These are phyloP conservation scores for Obelidium mucronatum DNA, from an alignment of 192 early-diverging fungal species.

Conservation along the genomic window DNA sequence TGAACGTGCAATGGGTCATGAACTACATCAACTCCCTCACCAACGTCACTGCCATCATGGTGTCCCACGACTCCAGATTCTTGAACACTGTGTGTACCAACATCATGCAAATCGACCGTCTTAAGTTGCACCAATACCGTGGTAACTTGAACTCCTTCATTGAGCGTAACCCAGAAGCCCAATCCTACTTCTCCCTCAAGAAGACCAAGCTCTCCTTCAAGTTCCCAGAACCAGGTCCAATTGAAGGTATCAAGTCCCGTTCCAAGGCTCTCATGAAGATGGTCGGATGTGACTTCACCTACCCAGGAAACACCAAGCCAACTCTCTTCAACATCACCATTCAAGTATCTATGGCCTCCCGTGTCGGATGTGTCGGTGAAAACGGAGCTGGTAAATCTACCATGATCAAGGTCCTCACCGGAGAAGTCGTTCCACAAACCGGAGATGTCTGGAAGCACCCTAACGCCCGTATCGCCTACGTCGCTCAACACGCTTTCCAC, in stretches of 20 bases:
- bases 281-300: slow-evolving; percentile 74
- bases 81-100: slow-evolving; percentile 79
- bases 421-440: slow-evolving; percentile 71
- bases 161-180: slow-evolving; percentile 75
- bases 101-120: slow-evolving; percentile 86
- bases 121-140: slow-evolving; percentile 77
- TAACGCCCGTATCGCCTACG: slow-evolving; percentile 84
- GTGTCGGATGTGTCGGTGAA: slow-evolving; percentile 81
- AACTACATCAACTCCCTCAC: slow-evolving; percentile 74
- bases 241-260: slow-evolving; percentile 80
- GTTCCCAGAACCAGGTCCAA: slow-evolving; percentile 78
- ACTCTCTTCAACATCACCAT: slow-evolving; percentile 67
- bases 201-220: slow-evolving; percentile 67
- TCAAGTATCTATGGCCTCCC: slow-evolving; percentile 75
- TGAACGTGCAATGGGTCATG: slow-evolving; percentile 65
- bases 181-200: slow-evolving; percentile 77
- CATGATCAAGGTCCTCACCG: slow-evolving; percentile 81
- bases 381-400: slow-evolving; percentile 91
- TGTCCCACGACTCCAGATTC: slow-evolving; percentile 89
- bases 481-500: slow-evolving; percentile 90
- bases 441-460: slow-evolving; percentile 83
- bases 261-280: slow-evolving; percentile 82
- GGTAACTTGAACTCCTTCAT: slow-evolving; percentile 84
- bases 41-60: slow-evolving; percentile 83
- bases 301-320: slow-evolving; percentile 69